These are phyloP conservation scores for Neurospora sp. DNA, from an alignment of 495 filamentous ascomycete genomes.

Conservation along the genomic window DNA sequence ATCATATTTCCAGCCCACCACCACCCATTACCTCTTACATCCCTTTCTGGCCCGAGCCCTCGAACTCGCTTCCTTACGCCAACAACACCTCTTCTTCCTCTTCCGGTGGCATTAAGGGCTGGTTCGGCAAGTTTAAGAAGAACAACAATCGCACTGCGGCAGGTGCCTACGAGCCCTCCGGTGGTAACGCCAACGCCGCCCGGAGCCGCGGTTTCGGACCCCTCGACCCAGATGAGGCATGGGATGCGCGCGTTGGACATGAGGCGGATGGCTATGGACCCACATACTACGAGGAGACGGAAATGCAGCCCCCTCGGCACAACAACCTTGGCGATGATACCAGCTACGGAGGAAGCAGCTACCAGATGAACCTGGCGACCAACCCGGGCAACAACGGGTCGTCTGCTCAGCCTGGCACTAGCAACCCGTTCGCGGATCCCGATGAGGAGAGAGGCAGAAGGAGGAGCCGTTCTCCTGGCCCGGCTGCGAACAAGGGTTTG, in stretches of 20 bases:
- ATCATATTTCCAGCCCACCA: constrained; percentile 35
- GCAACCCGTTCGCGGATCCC: background rate
- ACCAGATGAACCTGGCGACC: constrained; percentile 36
- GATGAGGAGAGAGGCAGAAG: constrained; percentile 25
- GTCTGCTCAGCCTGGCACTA: background rate
- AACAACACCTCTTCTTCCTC: constrained; percentile 37
- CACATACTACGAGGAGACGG: constrained; percentile 55
- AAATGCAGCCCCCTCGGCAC: constrained; percentile 30
- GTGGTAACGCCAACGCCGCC: constrained; percentile 9
- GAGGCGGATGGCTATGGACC: constrained; percentile 47
- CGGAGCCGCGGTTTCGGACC: constrained; percentile 34
- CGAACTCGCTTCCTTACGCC: constrained; percentile 25
- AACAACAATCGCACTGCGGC: constrained; percentile 45
- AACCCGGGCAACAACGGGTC: background rate
- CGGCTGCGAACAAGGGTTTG: background rate
- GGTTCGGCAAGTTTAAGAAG: constrained; percentile 44
- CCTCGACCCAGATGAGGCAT: constrained; percentile 63
- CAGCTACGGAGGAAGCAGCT: constrained; percentile 17
- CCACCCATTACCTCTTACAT: constrained; percentile 54
- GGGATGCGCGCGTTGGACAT: constrained; percentile 55
- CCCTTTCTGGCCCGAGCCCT: constrained; percentile 32
- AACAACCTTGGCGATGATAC: background rate
- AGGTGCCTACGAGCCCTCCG: constrained; percentile 51
- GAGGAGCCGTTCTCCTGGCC: constrained; percentile 21
- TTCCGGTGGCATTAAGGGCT: constrained; percentile 48